Percentiles rank a stretch among this genome's conserved stretches.
Evolutionary conservation across 257 asterid genomes (phyloP).

Genomic region (Osmanthus fragrans): DNA sequence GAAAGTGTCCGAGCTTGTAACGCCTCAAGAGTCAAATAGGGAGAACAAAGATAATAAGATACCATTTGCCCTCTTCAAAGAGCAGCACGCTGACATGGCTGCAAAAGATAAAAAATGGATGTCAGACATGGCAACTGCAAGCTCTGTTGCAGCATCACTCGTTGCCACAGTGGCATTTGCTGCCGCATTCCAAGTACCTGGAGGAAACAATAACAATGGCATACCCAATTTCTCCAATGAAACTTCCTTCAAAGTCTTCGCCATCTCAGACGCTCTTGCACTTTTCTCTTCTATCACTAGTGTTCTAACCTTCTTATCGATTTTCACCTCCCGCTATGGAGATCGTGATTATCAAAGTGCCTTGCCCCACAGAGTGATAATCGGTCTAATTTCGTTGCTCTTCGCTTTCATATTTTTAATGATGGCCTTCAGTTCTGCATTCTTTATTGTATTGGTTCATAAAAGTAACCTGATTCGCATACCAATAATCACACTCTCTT

Average conservation of each 20-base stretch:
- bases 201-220: conserved; percentile 24
- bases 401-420: conserved; percentile 19
- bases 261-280: conserved; percentile 27
- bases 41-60: conserved; percentile 20
- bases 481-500: conserved; percentile 11
- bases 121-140: conserved; percentile 28
- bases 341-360: conserved; percentile 19
- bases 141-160: conserved; percentile 35
- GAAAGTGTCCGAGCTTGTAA: conserved; percentile 26
- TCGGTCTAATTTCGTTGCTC: conserved; percentile 28
- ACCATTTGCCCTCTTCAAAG: conserved; percentile 23
- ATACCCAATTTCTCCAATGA: conserved; percentile 10
- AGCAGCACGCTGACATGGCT: conserved; percentile 23
- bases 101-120: conserved; percentile 23
- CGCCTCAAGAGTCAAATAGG: conserved; percentile 11
- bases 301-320: conserved; percentile 29
- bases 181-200: conserved; percentile 33
- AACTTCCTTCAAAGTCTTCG: conserved; percentile 19
- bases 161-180: conserved; percentile 37
- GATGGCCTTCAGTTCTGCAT: conserved; percentile 24
- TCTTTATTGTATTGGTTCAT: conserved; percentile 20
- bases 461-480: background rate
- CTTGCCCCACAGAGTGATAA: conserved; percentile 28
- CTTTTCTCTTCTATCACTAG: conserved; percentile 27
- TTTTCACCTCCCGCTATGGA: conserved; percentile 32